phyloP scores from a whole-genome alignment of 805 yeast genomes.

The Yamadazyma olivae region DNA sequence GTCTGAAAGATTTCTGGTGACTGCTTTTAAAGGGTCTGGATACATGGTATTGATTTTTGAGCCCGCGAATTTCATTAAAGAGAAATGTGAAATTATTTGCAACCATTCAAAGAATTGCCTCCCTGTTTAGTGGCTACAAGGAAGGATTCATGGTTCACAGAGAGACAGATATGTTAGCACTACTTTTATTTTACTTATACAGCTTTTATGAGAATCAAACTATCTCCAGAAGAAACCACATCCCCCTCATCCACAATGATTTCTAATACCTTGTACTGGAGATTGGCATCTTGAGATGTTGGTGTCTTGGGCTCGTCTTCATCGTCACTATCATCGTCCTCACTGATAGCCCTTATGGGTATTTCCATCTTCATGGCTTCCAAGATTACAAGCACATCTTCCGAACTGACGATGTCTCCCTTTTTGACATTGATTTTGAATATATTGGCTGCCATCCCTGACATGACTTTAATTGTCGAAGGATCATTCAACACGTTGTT shows the following conservation, averaged over 20 bases:
- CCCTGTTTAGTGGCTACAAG: no score
- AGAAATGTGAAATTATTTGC: no score
- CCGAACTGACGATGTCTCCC: conserved; percentile 17
- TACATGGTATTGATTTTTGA: no score
- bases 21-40: conserved; percentile 19
- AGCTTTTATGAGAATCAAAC: conserved; percentile 7
- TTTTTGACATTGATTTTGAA: conserved; percentile 23
- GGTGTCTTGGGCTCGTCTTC: conserved; percentile 9
- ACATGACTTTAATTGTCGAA: conserved; percentile 15
- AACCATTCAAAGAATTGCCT: no score
- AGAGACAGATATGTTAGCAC: no score
- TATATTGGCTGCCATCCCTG: conserved; percentile 30
- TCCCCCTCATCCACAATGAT: conserved; percentile 28
- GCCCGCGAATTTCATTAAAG: no score
- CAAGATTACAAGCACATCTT: conserved; percentile 20
- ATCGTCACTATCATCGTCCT: conserved; percentile 14
- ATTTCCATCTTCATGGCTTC: conserved; percentile 39
- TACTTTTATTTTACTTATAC: no score
- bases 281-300: background rate
- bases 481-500: conserved; percentile 17
- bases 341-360: conserved; percentile 19
- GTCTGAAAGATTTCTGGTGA: conserved; percentile 24
- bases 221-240: conserved; percentile 27
- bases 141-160: no score
- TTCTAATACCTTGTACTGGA: conserved; percentile 19